These are phyloP conservation scores for Wallacemonas sp. DNA, from an alignment of 208 protist species.

Conservation along the genomic window DNA sequence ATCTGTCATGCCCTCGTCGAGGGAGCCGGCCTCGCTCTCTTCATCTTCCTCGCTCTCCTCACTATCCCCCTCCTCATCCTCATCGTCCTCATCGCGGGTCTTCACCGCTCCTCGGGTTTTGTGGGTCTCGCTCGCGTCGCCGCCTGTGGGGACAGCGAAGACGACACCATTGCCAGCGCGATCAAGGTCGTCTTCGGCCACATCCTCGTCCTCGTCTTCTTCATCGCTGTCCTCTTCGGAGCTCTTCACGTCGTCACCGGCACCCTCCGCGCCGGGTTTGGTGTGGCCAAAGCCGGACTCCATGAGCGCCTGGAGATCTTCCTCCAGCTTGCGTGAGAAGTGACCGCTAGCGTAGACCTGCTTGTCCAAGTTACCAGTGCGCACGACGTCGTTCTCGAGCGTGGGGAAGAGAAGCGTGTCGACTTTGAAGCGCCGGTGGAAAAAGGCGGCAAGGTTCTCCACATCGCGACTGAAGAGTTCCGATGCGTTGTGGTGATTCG, in stretches of 20 bases:
- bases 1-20: slow-evolving; percentile 48
- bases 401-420: slow-evolving; percentile 62
- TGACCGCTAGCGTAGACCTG: slow-evolving; percentile 81
- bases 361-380: slow-evolving; percentile 70
- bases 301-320: slow-evolving; percentile 77
- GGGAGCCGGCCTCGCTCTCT: slow-evolving; percentile 30
- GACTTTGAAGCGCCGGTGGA: slow-evolving; percentile 91
- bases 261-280: not conserved
- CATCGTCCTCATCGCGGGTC: slow-evolving; percentile 6
- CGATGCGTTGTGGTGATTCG: slow-evolving; percentile 94
- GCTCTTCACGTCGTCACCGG: slow-evolving; percentile 11
- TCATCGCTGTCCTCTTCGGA: slow-evolving; percentile 17
- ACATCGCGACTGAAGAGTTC: slow-evolving; percentile 98
- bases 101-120: too few relatives aligned
- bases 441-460: slow-evolving; percentile 96
- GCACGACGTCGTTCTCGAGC: slow-evolving; percentile 77
- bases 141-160: not conserved
- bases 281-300: slow-evolving; percentile 31
- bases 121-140: slow-evolving; percentile 13
- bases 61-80: slow-evolving; percentile 16
- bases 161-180: slow-evolving; percentile 21
- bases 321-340: slow-evolving; percentile 69
- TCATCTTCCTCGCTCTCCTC: slow-evolving; percentile 33
- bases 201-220: slow-evolving; percentile 27
- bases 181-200: slow-evolving; percentile 28